These are phyloP conservation scores for Quercus rubra DNA, from an alignment of 306 rosid genomes.

Conservation along the genomic window DNA sequence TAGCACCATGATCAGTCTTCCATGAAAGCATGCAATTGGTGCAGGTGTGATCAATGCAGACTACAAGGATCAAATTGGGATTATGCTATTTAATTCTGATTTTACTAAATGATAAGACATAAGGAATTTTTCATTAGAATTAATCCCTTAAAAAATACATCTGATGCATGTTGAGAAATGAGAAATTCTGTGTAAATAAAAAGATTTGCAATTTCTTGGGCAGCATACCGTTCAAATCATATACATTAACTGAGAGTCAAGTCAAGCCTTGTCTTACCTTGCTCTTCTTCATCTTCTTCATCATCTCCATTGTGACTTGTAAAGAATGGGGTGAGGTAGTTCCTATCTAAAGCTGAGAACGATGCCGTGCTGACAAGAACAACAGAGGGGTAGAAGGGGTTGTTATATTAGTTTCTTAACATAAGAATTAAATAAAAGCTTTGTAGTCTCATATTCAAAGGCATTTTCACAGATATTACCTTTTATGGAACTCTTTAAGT, in stretches of 20 bases:
- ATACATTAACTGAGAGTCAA: conserved; percentile 5
- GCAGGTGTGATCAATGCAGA: not conserved
- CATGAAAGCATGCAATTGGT: not conserved
- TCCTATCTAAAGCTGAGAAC: conserved; percentile 84
- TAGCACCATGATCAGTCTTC: not conserved
- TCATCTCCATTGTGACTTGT: conserved; percentile 83
- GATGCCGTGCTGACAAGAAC: conserved; percentile 69
- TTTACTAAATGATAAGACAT: not conserved
- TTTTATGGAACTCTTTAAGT: conserved; percentile 87
- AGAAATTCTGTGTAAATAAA: not conserved
- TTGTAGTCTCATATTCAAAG: not conserved
- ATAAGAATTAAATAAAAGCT: not conserved
- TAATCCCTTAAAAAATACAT: not conserved
- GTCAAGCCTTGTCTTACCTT: conserved; percentile 50
- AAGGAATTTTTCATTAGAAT: not conserved
- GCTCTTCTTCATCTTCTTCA: conserved; percentile 52
- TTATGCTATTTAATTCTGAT: not conserved
- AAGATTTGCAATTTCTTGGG: conserved; percentile 10
- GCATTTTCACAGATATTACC: conserved; percentile 33
- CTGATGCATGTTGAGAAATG: not conserved
- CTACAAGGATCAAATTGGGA: not conserved
- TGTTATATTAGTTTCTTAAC: not conserved
- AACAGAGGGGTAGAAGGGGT: not conserved
- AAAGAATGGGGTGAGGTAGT: conserved; percentile 95
- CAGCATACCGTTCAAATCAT: not conserved